Percentiles rank a stretch among this genome's conserved stretches.
Evolutionary conservation across 2,329 filamentous ascomycete genomes (phyloP).

Genomic region (Ascochyta fabae): DNA sequence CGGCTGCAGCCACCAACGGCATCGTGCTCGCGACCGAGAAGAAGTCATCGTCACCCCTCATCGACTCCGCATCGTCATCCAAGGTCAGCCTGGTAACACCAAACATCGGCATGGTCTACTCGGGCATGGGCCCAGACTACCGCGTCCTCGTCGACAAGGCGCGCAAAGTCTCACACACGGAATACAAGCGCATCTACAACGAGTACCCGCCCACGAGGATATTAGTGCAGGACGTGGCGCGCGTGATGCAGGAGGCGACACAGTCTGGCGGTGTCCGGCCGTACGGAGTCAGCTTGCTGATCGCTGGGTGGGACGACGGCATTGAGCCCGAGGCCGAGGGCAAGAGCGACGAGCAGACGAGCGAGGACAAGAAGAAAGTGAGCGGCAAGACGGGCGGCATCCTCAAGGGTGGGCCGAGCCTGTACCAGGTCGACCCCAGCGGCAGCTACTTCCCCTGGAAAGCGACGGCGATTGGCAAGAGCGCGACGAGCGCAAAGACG

Average conservation of each 20-base stretch:
- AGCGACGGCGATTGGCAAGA: constrained; percentile 98
- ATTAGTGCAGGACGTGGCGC: constrained; percentile 96
- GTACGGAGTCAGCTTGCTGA: constrained; percentile 93
- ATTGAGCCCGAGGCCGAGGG: constrained; percentile 83
- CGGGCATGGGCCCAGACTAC: constrained; percentile 98
- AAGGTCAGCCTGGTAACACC: constrained; percentile 98
- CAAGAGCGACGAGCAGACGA: constrained; percentile 59
- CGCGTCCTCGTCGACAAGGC: constrained; percentile 96
- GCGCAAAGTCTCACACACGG: constrained; percentile 96
- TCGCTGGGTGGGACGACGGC: constrained; percentile 98
- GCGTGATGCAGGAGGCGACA: constrained; percentile 98
- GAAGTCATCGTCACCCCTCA: constrained; percentile 97
- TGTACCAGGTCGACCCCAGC: constrained; percentile 99
- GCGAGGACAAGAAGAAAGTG: constrained; percentile 71
- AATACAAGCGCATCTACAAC: constrained; percentile 99
- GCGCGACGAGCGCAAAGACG: constrained; percentile 96
- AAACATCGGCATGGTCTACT: constrained; percentile 99
- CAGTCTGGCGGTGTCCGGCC: constrained; percentile 97
- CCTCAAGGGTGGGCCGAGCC: constrained; percentile 91
- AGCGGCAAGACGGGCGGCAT: constrained; percentile 93
- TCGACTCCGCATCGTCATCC: constrained; percentile 91
- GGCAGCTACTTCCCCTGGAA: constrained; percentile 99
- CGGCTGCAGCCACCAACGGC: constrained; percentile 84
- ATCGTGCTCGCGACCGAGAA: constrained; percentile 99
- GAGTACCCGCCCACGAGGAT: constrained; percentile 99